Evolutionary conservation across 2,329 filamentous ascomycete species (phyloP), one percentile per base, ranked within the genome.

Genomic region (Tolypocladium cylindrosporum): DNA sequence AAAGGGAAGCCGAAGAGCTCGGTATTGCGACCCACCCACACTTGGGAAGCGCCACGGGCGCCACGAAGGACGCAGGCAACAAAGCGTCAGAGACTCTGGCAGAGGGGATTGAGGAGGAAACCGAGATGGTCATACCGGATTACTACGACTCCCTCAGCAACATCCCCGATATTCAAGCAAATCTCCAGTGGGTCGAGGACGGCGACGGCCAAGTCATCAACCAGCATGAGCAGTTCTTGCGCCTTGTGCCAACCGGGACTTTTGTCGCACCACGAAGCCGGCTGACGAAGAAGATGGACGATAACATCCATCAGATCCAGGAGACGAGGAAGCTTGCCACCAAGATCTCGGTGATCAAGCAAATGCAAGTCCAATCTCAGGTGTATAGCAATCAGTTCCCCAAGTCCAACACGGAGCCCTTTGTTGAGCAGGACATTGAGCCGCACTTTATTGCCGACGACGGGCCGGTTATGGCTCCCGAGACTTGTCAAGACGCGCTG

Each of bases 331-430:
- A 97, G 70, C 82, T 99, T 37, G 96, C 91, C 67, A 91, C 91
- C 13, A 99, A 97, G 75, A 96, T 99, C 70, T 88, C 90, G 54
- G 91, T 99, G 61, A 94, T 99, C 70, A 99, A 97, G 77, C 94
- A 99, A 75, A 99, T 99, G 94, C 94, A 99, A 74, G 85, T 97
- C 57, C 94, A 99, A 72, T 90, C 91, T 55, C 94, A 97, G 82
- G 89, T 96, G 69, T 99, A 99, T 70, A 89, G 92, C 68, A 99
- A 99, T 68, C 94, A 99, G 71, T 99, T 99, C 67, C 91, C 93
- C 63, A 97, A 96, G 74, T 96, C 96, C 69, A 90, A 96, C 61
- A 89, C 89, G 1, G 88, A 93, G 68, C 90, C 91, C 0, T 97
- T 99, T 62, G 75, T 87, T 21, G 94, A 99, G 73, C 81, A 84